These are phyloP conservation scores for Aspergillus sergii DNA, from an alignment of 2,329 filamentous ascomycete species.

Conservation along the genomic window DNA sequence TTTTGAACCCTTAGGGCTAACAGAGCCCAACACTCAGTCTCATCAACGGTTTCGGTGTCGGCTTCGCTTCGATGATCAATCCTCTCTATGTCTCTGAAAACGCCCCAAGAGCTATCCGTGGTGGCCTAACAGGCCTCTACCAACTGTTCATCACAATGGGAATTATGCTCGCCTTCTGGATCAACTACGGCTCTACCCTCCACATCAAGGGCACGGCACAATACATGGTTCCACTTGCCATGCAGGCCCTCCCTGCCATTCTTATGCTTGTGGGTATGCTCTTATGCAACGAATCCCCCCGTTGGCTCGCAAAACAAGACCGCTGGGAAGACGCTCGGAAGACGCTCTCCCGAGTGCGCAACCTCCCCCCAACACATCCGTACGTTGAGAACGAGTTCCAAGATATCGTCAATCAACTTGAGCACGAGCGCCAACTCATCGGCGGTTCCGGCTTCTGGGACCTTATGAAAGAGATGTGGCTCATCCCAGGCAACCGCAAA, in stretches of 20 bases:
- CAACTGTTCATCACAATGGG: slow-evolving; percentile 58
- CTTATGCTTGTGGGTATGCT: slow-evolving; percentile 64
- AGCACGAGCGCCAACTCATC: slow-evolving; percentile 61
- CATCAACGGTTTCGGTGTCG: slow-evolving; percentile 55
- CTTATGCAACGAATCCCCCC: slow-evolving; percentile 66
- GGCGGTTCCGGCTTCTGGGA: slow-evolving; percentile 57
- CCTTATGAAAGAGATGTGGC: slow-evolving; percentile 66
- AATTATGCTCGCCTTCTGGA: slow-evolving; percentile 52
- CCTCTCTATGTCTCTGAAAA: slow-evolving; percentile 66
- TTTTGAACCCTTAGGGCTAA: not conserved
- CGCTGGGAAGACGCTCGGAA: slow-evolving; percentile 66
- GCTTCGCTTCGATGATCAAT: slow-evolving; percentile 59
- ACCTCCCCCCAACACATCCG: slow-evolving; percentile 55
- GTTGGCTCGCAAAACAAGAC: slow-evolving; percentile 69
- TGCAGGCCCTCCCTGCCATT: slow-evolving; percentile 66
- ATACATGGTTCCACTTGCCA: slow-evolving; percentile 64
- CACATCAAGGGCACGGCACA: slow-evolving; percentile 52
- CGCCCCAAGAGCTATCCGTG: slow-evolving; percentile 60
- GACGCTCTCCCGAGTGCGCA: slow-evolving; percentile 60
- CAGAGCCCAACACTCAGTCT: slow-evolving; percentile 35
- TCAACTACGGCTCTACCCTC: slow-evolving; percentile 58
- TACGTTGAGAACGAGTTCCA: slow-evolving; percentile 63
- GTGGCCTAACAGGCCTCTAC: slow-evolving; percentile 62
- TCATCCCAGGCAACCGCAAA: slow-evolving; percentile 56
- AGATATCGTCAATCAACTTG: slow-evolving; percentile 64